Evolutionary conservation across 768 basidiomycete genomes (phyloP), one percentile per base, ranked within the genome.

Genomic region (Amylocystis lapponica): DNA sequence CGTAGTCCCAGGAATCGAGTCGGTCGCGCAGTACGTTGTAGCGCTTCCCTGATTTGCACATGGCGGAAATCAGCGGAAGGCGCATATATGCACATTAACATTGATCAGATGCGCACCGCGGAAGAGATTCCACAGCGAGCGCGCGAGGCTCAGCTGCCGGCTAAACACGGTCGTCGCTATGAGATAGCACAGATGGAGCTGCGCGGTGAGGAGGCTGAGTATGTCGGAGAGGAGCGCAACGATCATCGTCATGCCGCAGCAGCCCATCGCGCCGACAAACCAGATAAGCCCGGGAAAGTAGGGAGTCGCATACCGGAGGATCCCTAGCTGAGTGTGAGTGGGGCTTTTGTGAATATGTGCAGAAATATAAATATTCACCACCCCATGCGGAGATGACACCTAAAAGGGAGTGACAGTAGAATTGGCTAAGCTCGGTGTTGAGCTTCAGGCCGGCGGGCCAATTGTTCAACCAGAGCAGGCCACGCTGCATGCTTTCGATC

Each of bases 361-460:
- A n/a, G n/a, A n/a, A n/a, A n/a, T n/a, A n/a, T n/a, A n/a, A n/a
- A n/a, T 19, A 70, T 85, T 36, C 45, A 93, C 93, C 65, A 5
- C 74, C 78, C 90, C 91, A 97, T 2, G 75, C 53, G 1, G 69
- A 70, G 13, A 89, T 75, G 12, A 88, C 49, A 20, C 72, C 73
- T 3, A 83, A 68, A 38, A 96, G 82, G 0, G 76, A 71, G 45
- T 80, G 73, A n/a, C 83, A 79, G 55, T 90, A 86, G 58, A 96
- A 86, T 20, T 72, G 69, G 52, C 90, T 89, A n/a, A 99, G 74
- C 53, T 97, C 89, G 0, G 90, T 89, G 56, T 98, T 98, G 40
- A 99, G 80, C 63, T 99, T 99, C 30, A 99, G 66, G 1, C 96
- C 95, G 2, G 83, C 92, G 0, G 95, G 95, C 95, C 95, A 98